phyloP scores from a whole-genome alignment of 2,329 filamentous ascomycete genomes.

The Acrocalymma vagum region DNA sequence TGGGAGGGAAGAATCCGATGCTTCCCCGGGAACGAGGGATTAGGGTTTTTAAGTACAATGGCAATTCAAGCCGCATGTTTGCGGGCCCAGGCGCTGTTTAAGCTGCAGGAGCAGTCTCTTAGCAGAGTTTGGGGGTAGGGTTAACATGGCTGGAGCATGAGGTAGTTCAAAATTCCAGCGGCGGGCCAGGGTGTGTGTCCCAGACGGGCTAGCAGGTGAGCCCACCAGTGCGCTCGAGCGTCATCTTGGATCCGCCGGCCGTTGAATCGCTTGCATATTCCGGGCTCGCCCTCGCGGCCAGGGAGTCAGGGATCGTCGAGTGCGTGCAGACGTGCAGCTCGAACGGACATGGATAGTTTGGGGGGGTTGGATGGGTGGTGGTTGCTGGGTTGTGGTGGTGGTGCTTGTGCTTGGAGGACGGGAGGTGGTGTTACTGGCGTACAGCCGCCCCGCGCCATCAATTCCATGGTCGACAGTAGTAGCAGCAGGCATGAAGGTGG shows the following conservation, averaged over 20 bases:
- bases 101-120: slow-evolving; percentile 49
- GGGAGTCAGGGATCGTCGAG: slow-evolving; percentile 46
- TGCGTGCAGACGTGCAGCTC: slow-evolving; percentile 31
- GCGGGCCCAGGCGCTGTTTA: slow-evolving; percentile 48
- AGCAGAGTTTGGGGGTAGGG: slow-evolving; percentile 52
- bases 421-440: too few relatives aligned
- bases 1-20: slow-evolving; percentile 47
- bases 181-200: slow-evolving; percentile 36
- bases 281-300: slow-evolving; percentile 40
- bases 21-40: slow-evolving; percentile 47
- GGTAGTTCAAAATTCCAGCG: slow-evolving; percentile 47
- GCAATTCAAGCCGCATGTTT: slow-evolving; percentile 51
- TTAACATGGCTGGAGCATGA: slow-evolving; percentile 51
- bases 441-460: slow-evolving; percentile 41
- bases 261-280: slow-evolving; percentile 49
- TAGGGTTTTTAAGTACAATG: too few relatives aligned
- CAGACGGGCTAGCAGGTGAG: slow-evolving; percentile 41
- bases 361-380: too few relatives aligned
- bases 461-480: too few relatives aligned
- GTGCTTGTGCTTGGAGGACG: too few relatives aligned
- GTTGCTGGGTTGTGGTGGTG: too few relatives aligned
- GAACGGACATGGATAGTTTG: slow-evolving; percentile 12
- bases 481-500: slow-evolving; percentile 23
- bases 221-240: slow-evolving; percentile 43
- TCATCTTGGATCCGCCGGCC: slow-evolving; percentile 51